Evolutionary conservation across 768 basidiomycete species (phyloP), one percentile per base, ranked within the genome.

Genomic region (Udeniomyces megalosporus): DNA sequence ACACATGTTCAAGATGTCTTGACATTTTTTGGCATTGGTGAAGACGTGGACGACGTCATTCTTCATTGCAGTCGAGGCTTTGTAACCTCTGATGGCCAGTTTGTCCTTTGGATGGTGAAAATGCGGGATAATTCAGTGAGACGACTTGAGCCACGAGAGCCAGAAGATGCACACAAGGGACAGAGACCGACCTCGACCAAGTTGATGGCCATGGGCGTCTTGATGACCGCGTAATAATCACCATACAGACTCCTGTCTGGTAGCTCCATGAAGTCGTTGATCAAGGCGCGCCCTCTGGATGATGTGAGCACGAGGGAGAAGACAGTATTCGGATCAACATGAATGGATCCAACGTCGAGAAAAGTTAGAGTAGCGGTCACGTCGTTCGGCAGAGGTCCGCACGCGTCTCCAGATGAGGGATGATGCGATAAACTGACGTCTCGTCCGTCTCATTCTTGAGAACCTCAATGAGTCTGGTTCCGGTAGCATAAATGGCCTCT

Each of bases 141-240:
- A 32, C 31, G 26, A 44, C 53, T 15, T 26, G 26, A 29, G 12
- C 26, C 44, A 29, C 45, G 5, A 10, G 57, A 6, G 31, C n/a
- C 44, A 24, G 44, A 24, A 28, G 24, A 4, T 15, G 29, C 20
- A 17, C 10, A 1, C 22, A 29, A 17, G 38, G 38, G 17, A 17
- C 29, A 11, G 17, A 14, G n/a, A n/a, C 73, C 66, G 34, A 74
- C 74, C 68, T 88, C 88, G 76, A 95, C 88, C 66, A 92, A 87
- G 48, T 88, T 85, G 53, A 95, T 77, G 29, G 87, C 83, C 67
- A 95, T 88, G 32, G 92, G 91, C 24, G 80, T 77, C 68, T 82
- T 77, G 70, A 92, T 93, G 67, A 84, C 65, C 26, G 73, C 71
- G 74, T 91, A 95, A 74, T 96, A 96, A 76, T 91, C 90, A 29